A percentile compares a stretch with the other conserved stretches of the same genome.
Evolutionary conservation across 306 rosid species (phyloP).

Genomic region (Astragalus glycyphyllos): DNA sequence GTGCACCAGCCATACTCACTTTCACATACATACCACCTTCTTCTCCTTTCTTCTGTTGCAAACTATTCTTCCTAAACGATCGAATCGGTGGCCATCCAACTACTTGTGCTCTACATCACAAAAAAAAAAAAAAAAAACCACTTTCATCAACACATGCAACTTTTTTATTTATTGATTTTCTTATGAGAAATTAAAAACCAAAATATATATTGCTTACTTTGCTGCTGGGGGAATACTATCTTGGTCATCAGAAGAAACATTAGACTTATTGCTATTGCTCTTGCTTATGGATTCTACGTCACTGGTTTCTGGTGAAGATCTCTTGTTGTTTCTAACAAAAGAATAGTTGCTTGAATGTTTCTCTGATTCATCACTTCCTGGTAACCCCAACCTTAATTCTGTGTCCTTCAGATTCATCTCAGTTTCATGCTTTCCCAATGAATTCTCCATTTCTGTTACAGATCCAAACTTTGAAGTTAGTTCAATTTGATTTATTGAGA

Average conservation of each 20-base stretch:
- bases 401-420: constrained; percentile 60
- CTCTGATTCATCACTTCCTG: constrained; percentile 53
- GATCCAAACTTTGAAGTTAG: background rate
- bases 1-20: constrained; percentile 92
- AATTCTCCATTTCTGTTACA: constrained; percentile 26
- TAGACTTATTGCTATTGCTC: constrained; percentile 35
- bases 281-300: constrained; percentile 48
- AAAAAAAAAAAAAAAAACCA: background rate
- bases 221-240: constrained; percentile 50
- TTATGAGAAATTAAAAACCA: background rate
- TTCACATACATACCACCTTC: constrained; percentile 63
- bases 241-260: constrained; percentile 33
- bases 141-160: background rate
- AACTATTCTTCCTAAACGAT: constrained; percentile 65
- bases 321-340: constrained; percentile 55
- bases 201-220: constrained; percentile 55
- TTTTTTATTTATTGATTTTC: too few species aligned
- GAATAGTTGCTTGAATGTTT: constrained; percentile 39
- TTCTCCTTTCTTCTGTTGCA: constrained; percentile 56
- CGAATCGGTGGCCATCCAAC: constrained; percentile 97
- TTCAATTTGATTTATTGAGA: background rate
- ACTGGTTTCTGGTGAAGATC: constrained; percentile 53
- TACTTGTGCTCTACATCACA: constrained; percentile 64
- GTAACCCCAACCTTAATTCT: constrained; percentile 77
- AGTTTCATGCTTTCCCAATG: constrained; percentile 29